Percentiles rank a stretch among this genome's conserved stretches.
phyloP scores from a whole-genome alignment of 257 asterid species.

The Rauvolfia tetraphylla region DNA sequence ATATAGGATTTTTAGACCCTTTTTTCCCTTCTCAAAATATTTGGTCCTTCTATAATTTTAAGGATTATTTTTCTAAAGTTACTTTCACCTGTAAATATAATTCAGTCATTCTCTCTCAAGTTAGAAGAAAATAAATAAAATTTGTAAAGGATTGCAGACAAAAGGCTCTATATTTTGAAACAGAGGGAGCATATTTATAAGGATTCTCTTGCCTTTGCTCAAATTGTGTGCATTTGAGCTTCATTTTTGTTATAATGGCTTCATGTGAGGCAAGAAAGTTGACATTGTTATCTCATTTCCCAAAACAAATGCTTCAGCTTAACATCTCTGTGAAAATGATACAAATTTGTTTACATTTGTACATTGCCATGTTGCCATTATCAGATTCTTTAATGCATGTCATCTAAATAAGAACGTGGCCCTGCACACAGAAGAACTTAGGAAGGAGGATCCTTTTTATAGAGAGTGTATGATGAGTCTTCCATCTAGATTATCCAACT shows the following conservation, averaged over 20 bases:
- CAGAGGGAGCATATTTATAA: neutral
- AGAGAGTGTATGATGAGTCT: neutral
- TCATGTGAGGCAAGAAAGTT: neutral
- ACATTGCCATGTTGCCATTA: neutral
- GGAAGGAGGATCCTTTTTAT: neutral
- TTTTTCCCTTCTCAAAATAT: too few species aligned
- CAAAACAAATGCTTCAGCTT: neutral
- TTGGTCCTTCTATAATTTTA: too few species aligned
- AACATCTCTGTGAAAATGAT: neutral
- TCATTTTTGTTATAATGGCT: neutral
- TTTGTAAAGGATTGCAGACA: too few species aligned
- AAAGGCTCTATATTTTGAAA: too few species aligned
- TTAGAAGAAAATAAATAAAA: too few species aligned
- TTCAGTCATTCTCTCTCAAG: too few species aligned
- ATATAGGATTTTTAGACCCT: too few species aligned
- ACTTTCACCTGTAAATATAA: too few species aligned
- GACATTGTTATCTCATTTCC: neutral
- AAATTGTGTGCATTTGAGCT: neutral
- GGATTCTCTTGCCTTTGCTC: neutral
- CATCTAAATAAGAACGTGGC: neutral
- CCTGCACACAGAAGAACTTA: neutral
- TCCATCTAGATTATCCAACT: neutral
- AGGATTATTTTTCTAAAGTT: too few species aligned
- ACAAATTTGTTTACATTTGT: neutral
- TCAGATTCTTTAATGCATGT: neutral